Percentiles rank a stretch among this genome's conserved stretches.
phyloP scores from a whole-genome alignment of 331 rosid species.

The Acacia concinna region DNA sequence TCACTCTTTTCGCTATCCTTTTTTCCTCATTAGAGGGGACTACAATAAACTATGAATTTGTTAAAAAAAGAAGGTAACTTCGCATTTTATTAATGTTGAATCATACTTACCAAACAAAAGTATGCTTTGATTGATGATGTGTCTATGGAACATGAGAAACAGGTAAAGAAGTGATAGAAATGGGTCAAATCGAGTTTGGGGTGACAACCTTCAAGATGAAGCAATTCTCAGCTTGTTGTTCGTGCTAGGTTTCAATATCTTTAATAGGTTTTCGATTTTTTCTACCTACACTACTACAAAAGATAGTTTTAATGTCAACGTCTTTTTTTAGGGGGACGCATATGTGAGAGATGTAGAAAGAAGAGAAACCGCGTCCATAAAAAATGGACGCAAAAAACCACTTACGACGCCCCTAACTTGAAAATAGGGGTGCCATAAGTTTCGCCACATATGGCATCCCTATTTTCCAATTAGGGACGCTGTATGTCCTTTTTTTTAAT shows the following conservation, averaged over 20 bases:
- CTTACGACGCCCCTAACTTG: no score
- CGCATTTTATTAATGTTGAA: not conserved
- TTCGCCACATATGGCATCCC: no score
- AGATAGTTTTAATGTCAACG: no score
- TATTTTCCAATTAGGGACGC: no score
- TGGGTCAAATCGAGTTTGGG: constrained; percentile 64
- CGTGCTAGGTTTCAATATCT: constrained; percentile 80
- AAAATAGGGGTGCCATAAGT: no score
- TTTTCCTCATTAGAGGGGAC: constrained; percentile 60
- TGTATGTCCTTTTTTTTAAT: no score
- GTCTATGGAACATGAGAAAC: not conserved
- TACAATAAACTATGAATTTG: constrained; percentile 57
- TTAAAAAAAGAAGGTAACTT: constrained; percentile 58
- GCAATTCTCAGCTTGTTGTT: constrained; percentile 77
- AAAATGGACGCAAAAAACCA: no score
- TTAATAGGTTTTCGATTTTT: constrained; percentile 79
- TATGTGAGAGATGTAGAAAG: constrained; percentile 49
- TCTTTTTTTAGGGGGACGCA: no score
- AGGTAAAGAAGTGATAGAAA: constrained; percentile 64
- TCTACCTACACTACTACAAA: constrained; percentile 82
- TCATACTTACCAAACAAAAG: not conserved
- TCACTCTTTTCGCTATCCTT: constrained; percentile 81
- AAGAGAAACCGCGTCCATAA: no score
- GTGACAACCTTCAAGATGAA: constrained; percentile 56
- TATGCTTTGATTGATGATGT: not conserved